These are phyloP conservation scores for Ichthyophthirius multifiliis DNA, from an alignment of 169 alveolate genomes.

Conservation along the genomic window DNA sequence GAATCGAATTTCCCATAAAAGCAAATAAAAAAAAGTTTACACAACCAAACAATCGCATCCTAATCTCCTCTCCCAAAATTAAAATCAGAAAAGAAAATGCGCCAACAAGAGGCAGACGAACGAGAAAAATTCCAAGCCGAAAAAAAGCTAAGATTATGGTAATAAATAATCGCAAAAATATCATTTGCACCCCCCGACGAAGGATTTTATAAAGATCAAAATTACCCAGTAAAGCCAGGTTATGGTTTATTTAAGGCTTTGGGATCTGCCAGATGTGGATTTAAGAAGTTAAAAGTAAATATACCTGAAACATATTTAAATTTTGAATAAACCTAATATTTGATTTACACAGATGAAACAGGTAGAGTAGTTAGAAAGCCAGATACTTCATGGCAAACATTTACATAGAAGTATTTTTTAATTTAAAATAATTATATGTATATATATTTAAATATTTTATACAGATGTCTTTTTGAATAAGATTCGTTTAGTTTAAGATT, in stretches of 20 bases:
- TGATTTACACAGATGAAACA: conserved; percentile 26
- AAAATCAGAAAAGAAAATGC: no score
- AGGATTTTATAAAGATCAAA: conserved; percentile 32
- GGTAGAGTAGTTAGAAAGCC: conserved; percentile 28
- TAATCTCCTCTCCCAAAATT: neutral
- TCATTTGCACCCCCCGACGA: conserved; percentile 40
- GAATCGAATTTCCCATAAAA: neutral
- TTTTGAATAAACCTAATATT: conserved; percentile 11
- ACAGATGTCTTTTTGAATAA: neutral
- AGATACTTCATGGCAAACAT: conserved; percentile 20
- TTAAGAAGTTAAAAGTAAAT: conserved; percentile 46
- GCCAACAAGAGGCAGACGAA: neutral
- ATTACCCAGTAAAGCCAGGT: conserved; percentile 28
- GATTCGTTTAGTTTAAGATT: conserved; percentile 37
- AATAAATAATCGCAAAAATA: conserved; percentile 44
- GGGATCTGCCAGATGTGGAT: conserved; percentile 32
- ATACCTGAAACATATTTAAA: conserved; percentile 54
- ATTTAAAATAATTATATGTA: neutral
- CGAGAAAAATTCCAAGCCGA: conserved; percentile 11
- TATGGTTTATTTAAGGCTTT: conserved; percentile 27
- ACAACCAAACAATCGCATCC: neutral
- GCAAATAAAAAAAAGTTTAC: neutral
- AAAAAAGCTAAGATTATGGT: conserved; percentile 26
- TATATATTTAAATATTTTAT: neutral
- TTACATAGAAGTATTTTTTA: conserved; percentile 10